These are phyloP conservation scores for Hemisphaericaspora subhashii DNA, from an alignment of 1,139 yeast species.

Conservation along the genomic window DNA sequence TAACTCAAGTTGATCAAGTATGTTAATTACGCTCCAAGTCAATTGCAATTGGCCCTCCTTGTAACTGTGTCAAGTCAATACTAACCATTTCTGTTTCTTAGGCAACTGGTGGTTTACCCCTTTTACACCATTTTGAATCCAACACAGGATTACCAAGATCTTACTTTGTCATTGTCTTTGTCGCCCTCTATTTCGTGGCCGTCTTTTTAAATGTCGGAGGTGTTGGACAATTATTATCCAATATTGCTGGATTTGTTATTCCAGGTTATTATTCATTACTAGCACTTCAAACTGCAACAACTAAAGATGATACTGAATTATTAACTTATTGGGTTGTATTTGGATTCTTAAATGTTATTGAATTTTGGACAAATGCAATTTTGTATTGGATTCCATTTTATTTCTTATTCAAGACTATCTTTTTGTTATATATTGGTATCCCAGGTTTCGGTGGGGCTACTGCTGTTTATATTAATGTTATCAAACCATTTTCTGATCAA, in stretches of 20 bases:
- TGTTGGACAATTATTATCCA: slow-evolving; percentile 87
- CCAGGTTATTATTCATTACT: slow-evolving; percentile 89
- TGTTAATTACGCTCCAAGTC: slow-evolving; percentile 15
- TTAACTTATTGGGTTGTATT: slow-evolving; percentile 97
- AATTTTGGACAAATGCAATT: slow-evolving; percentile 93
- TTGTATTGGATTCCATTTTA: slow-evolving; percentile 95
- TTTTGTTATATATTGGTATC: slow-evolving; percentile 83
- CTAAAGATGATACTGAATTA: slow-evolving; percentile 79
- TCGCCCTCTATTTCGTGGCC: slow-evolving; percentile 65
- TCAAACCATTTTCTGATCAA: slow-evolving; percentile 73
- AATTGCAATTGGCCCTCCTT: neutral
- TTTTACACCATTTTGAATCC: slow-evolving; percentile 57
- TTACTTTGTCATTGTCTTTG: slow-evolving; percentile 71
- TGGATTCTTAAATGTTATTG: slow-evolving; percentile 85
- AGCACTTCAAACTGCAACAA: slow-evolving; percentile 72
- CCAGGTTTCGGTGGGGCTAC: slow-evolving; percentile 89
- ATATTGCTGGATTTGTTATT: slow-evolving; percentile 84
- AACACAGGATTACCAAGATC: slow-evolving; percentile 85
- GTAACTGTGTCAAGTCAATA: no score
- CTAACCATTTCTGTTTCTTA: slow-evolving; percentile 13
- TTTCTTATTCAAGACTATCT: slow-evolving; percentile 87
- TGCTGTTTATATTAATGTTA: slow-evolving; percentile 58
- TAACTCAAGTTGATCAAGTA: slow-evolving; percentile 31
- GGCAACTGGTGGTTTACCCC: slow-evolving; percentile 29
- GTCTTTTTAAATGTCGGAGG: slow-evolving; percentile 91